phyloP scores from a whole-genome alignment of 208 protist genomes.

The Kentomonas sorsogonicus region DNA sequence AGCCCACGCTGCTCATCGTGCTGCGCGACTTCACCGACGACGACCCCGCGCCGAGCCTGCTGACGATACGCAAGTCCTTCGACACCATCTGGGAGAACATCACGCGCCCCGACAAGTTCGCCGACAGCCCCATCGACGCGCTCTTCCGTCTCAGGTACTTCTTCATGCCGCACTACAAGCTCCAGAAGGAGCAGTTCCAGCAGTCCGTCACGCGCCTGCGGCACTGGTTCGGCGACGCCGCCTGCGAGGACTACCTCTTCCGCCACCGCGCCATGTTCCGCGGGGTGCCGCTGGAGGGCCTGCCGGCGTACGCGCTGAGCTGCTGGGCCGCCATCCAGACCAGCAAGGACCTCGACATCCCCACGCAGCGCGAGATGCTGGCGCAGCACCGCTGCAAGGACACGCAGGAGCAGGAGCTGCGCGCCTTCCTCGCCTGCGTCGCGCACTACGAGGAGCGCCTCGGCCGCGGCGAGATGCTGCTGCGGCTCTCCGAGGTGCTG shows the following conservation, averaged over 20 bases:
- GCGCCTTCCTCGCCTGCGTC: slow-evolving; percentile 44
- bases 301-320: slow-evolving; percentile 73
- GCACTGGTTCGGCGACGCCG: slow-evolving; percentile 48
- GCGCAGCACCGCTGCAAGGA: slow-evolving; percentile 93
- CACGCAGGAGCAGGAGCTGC: slow-evolving; percentile 47
- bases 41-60: slow-evolving; percentile 67
- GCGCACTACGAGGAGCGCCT: slow-evolving; percentile 47
- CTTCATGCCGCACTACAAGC: slow-evolving; percentile 81
- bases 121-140: slow-evolving; percentile 45
- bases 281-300: slow-evolving; percentile 77
- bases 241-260: slow-evolving; percentile 62
- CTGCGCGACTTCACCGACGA: slow-evolving; percentile 93
- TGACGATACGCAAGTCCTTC: slow-evolving; percentile 87
- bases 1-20: slow-evolving; percentile 95
- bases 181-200: slow-evolving; percentile 67
- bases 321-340: slow-evolving; percentile 92
- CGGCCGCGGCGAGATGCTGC: slow-evolving; percentile 50
- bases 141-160: slow-evolving; percentile 71
- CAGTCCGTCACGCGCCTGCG: slow-evolving; percentile 36
- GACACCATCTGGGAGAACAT: slow-evolving; percentile 92
- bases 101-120: slow-evolving; percentile 54
- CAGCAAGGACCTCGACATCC: slow-evolving; percentile 96
- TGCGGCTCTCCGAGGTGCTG: slow-evolving; percentile 44
- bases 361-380: slow-evolving; percentile 95
- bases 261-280: slow-evolving; percentile 63